A percentile compares a stretch with the other conserved stretches of the same genome.
Evolutionary conservation across 2,329 filamentous ascomycete species (phyloP).

Genomic region (Hypoxylon sp.): DNA sequence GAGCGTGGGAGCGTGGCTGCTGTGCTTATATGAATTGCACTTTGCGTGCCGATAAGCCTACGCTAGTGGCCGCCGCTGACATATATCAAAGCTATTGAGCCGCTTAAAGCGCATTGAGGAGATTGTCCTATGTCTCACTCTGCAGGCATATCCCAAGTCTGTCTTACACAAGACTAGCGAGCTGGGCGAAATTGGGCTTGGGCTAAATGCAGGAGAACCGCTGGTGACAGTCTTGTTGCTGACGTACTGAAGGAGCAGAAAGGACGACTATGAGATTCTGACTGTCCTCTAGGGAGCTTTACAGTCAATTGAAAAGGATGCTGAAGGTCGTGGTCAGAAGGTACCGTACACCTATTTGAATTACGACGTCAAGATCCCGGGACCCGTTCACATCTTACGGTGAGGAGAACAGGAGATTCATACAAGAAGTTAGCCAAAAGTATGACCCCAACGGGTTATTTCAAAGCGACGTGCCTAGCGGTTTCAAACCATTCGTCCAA

Average conservation of each 20-base stretch:
- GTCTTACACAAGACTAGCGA: background rate
- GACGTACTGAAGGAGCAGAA: conserved; percentile 1
- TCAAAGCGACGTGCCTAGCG: background rate
- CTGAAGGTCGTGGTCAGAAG: conserved; percentile 1
- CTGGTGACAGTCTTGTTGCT: conserved; percentile 1
- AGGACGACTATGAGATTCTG: conserved; percentile 1
- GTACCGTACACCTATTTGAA: conserved; percentile 11
- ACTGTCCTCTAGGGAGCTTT: background rate
- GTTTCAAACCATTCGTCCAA: background rate
- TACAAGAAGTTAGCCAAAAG: background rate
- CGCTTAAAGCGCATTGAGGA: background rate
- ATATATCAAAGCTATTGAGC: background rate
- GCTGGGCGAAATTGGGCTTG: background rate
- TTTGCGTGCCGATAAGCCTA: no score
- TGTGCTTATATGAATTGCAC: no score
- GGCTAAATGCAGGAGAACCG: conserved; percentile 4
- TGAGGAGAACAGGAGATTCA: conserved; percentile 4
- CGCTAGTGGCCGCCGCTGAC: conserved; percentile 1
- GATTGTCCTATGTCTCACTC: background rate
- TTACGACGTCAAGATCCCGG: conserved; percentile 4
- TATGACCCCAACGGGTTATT: background rate
- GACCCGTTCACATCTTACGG: background rate
- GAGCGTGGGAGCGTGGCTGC: no score
- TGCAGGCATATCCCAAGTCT: background rate
- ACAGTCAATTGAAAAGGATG: conserved; percentile 12